A percentile compares a stretch with the other conserved stretches of the same genome.
Conservation (phyloP, 805 yeast genomes). For the Candida xyloterini region DNA sequence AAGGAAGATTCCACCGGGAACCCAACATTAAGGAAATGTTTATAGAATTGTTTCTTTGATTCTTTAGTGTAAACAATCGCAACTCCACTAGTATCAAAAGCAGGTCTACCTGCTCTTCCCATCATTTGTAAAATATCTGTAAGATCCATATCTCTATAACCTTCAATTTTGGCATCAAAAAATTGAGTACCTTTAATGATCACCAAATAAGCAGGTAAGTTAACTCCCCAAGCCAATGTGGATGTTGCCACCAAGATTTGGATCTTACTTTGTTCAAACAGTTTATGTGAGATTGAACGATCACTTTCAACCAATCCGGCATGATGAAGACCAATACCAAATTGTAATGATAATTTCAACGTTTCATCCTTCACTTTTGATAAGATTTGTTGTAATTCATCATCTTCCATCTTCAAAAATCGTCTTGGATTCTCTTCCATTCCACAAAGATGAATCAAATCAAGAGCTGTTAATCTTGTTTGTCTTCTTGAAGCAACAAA, state of each 20-base stretch:
- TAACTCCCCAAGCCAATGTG: constrained; percentile 88
- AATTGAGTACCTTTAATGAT: constrained; percentile 75
- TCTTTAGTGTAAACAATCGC: constrained; percentile 77
- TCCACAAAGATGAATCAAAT: constrained; percentile 74
- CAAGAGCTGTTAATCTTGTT: constrained; percentile 76
- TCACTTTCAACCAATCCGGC: constrained; percentile 78
- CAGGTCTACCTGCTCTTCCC: constrained; percentile 86
- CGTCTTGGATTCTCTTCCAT: constrained; percentile 73
- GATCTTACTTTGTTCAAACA: constrained; percentile 65
- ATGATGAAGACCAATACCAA: constrained; percentile 80
- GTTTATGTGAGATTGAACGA: constrained; percentile 63
- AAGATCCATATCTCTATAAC: constrained; percentile 75
- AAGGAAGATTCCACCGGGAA: constrained; percentile 81
- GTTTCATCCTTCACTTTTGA: constrained; percentile 77
- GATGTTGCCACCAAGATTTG: constrained; percentile 76
- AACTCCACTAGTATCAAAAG: constrained; percentile 73
- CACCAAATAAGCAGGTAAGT: constrained; percentile 76
- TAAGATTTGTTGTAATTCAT: constrained; percentile 51
- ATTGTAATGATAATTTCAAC: constrained; percentile 65
- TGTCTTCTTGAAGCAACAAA: constrained; percentile 84
- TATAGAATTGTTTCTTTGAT: constrained; percentile 69
- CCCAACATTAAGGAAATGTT: constrained; percentile 73
- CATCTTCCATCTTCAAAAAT: constrained; percentile 63
- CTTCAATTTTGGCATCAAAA: constrained; percentile 62
- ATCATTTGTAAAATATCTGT: constrained; percentile 81